These are phyloP conservation scores for Zarea fungicola DNA, from an alignment of 2,329 filamentous ascomycete species.

Conservation along the genomic window DNA sequence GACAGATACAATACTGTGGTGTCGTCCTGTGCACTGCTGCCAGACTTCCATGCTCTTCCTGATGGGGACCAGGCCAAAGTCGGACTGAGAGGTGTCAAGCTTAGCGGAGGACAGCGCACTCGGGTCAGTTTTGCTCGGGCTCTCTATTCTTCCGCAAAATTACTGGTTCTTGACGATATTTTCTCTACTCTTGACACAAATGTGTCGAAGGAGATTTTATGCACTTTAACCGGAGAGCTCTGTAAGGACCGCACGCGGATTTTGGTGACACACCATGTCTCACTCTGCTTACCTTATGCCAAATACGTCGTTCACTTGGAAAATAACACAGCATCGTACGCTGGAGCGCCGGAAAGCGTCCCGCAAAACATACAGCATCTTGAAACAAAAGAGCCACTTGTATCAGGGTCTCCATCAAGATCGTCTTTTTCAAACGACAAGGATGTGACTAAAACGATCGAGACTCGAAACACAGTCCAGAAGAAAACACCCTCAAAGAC, in stretches of 20 bases:
- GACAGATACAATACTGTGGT: neutral
- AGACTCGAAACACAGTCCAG: too few species aligned
- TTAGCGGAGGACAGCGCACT: neutral
- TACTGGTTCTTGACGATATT: neutral
- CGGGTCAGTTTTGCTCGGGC: neutral
- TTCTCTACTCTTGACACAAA: neutral
- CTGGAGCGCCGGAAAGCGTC: neutral
- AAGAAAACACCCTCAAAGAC: too few species aligned
- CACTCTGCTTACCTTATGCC: neutral
- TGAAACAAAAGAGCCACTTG: too few species aligned
- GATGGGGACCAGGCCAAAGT: neutral
- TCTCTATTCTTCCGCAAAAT: neutral
- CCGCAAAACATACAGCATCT: too few species aligned
- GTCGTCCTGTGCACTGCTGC: neutral
- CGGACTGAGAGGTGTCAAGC: neutral
- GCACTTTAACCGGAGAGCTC: neutral
- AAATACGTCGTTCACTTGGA: neutral
- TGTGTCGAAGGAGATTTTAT: neutral
- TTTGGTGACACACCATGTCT: constrained; percentile 1
- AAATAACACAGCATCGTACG: neutral
- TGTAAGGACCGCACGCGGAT: neutral
- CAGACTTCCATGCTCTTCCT: neutral
- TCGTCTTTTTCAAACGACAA: too few species aligned
- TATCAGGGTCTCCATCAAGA: too few species aligned
- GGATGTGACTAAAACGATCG: too few species aligned